Conservation (phyloP, 352 stramenopile species). For the Elongisporangium prolatum region DNA sequence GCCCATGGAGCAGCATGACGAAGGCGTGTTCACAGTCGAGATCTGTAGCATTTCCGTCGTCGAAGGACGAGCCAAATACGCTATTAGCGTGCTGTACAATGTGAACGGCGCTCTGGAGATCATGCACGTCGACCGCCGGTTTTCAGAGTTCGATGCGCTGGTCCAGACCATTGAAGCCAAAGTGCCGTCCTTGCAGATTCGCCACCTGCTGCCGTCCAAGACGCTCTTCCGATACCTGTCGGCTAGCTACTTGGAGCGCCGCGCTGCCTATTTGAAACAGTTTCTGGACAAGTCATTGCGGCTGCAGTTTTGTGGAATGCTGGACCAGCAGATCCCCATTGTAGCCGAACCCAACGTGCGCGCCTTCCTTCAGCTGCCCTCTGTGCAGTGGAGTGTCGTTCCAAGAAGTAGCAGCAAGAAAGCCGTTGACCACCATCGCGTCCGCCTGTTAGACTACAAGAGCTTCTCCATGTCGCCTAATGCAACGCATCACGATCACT, state of each 20-base stretch:
- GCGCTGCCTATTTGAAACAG: conserved; percentile 47
- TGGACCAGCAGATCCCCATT: conserved; percentile 67
- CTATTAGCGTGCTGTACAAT: conserved; percentile 62
- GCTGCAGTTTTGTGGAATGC: conserved; percentile 52
- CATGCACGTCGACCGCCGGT: conserved; percentile 53
- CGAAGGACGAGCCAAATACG: conserved; percentile 45
- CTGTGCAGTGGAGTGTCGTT: conserved; percentile 67
- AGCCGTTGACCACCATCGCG: background rate
- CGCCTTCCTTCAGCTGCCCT: conserved; percentile 57
- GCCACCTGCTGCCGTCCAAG: conserved; percentile 58
- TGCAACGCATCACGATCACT: conserved; percentile 10
- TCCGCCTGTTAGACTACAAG: conserved; percentile 3
- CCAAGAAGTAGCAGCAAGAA: conserved; percentile 21
- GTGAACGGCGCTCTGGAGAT: conserved; percentile 29
- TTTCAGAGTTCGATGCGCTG: conserved; percentile 64
- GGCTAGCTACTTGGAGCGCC: conserved; percentile 52
- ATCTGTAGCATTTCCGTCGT: conserved; percentile 49
- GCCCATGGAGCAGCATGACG: conserved; percentile 29
- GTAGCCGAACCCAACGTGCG: conserved; percentile 61
- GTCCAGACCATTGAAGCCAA: conserved; percentile 51
- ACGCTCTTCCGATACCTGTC: conserved; percentile 64
- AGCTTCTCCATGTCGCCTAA: conserved; percentile 20
- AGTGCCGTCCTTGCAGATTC: conserved; percentile 37
- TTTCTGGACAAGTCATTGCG: conserved; percentile 60
- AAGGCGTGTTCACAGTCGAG: conserved; percentile 68